phyloP scores from a whole-genome alignment of 1,284 basidiomycete genomes.

The Takashimella koratensis region DNA sequence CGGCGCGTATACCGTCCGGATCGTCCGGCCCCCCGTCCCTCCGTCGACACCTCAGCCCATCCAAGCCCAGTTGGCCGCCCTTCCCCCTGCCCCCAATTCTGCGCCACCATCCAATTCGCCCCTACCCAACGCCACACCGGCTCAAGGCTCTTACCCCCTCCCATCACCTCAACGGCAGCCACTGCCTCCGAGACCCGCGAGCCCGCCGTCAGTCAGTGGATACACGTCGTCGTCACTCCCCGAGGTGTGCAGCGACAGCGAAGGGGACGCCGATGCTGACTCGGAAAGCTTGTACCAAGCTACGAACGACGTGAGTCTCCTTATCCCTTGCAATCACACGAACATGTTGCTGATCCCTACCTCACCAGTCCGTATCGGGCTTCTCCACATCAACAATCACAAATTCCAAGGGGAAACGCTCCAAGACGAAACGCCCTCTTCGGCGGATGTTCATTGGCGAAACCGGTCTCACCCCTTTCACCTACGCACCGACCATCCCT shows the following conservation, averaged over 20 bases:
- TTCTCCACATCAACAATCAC: not conserved
- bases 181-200: not conserved
- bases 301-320: not conserved
- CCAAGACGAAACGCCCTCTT: not conserved
- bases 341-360: not conserved
- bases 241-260: not conserved
- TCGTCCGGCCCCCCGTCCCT: no score
- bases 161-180: constrained; percentile 2
- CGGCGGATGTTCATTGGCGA: not conserved
- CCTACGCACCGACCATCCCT: not conserved
- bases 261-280: not conserved
- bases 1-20: no score
- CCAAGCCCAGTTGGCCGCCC: no score
- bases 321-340: not conserved
- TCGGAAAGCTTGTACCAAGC: not conserved
- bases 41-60: no score
- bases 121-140: not conserved
- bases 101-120: not conserved
- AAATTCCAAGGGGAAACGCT: no score
- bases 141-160: not conserved
- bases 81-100: not conserved
- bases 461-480: not conserved
- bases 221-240: not conserved
- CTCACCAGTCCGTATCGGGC: not conserved
- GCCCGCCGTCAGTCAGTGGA: not conserved